Percentiles rank a stretch among this genome's conserved stretches.
Evolutionary conservation across 176 grass and related monocot species (phyloP).

Genomic region (Ampelocalamus luodianensis): DNA sequence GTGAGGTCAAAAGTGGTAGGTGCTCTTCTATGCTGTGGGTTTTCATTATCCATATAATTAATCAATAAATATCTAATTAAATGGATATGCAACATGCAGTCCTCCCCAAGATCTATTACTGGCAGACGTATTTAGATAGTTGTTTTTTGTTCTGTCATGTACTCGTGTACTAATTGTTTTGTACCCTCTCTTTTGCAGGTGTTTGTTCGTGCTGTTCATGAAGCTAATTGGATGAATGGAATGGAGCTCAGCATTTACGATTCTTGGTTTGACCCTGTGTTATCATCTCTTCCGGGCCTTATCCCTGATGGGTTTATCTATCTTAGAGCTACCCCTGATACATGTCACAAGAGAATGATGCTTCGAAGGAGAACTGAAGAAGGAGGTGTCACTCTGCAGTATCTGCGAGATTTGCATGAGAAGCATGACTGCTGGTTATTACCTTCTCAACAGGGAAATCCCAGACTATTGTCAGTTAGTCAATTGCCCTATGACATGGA

Average conservation of each 20-base stretch:
- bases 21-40: neutral
- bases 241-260: slow-evolving; percentile 89
- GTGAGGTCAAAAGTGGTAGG: neutral
- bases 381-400: slow-evolving; percentile 60
- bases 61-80: neutral
- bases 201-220: slow-evolving; percentile 69
- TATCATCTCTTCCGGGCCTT: slow-evolving; percentile 65
- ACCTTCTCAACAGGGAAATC: slow-evolving; percentile 44
- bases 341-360: slow-evolving; percentile 73
- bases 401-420: slow-evolving; percentile 60
- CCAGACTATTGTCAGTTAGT: slow-evolving; percentile 55
- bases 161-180: neutral
- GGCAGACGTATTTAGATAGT: neutral
- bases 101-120: neutral
- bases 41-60: neutral
- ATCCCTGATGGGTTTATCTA: slow-evolving; percentile 79
- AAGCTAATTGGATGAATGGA: slow-evolving; percentile 78
- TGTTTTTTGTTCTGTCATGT: slow-evolving; percentile 4
- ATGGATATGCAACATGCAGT: neutral
- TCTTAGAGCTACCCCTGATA: slow-evolving; percentile 75
- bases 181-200: slow-evolving; percentile 41
- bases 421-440: slow-evolving; percentile 77
- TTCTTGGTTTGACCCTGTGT: slow-evolving; percentile 83
- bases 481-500: slow-evolving; percentile 46
- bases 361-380: slow-evolving; percentile 67